A percentile compares a stretch with the other conserved stretches of the same genome.
Evolutionary conservation across 306 rosid genomes (phyloP).

Genomic region (Notholithocarpus densiflorus): DNA sequence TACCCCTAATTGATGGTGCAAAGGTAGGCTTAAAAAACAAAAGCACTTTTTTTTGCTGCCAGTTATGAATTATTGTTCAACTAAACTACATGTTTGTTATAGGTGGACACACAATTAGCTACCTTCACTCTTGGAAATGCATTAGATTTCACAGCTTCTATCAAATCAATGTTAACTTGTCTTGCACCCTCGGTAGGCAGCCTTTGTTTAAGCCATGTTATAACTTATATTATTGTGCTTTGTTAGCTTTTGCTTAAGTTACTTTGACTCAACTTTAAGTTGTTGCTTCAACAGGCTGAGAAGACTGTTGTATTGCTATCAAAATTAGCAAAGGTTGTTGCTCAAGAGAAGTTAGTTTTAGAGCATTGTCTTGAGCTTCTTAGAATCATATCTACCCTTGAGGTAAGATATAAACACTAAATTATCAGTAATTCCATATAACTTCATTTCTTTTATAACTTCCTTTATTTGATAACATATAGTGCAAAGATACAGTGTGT

Average conservation of each 20-base stretch:
- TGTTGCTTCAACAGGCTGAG: conserved; percentile 43
- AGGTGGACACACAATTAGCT: conserved; percentile 46
- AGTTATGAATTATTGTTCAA: background rate
- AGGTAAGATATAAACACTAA: conserved; percentile 39
- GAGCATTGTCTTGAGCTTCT: conserved; percentile 58
- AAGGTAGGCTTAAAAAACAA: conserved; percentile 33
- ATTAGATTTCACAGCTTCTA: conserved; percentile 42
- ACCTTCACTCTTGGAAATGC: conserved; percentile 42
- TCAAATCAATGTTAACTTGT: conserved; percentile 38
- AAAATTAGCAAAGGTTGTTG: conserved; percentile 58
- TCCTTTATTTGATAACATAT: too few relatives aligned
- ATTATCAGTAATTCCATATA: background rate
- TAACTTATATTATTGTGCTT: background rate
- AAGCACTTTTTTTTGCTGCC: background rate
- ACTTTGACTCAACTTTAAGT: conserved; percentile 2
- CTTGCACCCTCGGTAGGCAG: conserved; percentile 41
- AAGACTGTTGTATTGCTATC: conserved; percentile 45
- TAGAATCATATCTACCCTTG: conserved; percentile 37
- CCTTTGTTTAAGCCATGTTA: background rate
- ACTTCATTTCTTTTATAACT: background rate
- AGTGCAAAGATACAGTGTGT: too few relatives aligned
- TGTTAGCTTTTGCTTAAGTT: background rate
- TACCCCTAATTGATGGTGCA: conserved; percentile 72
- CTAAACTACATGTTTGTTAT: background rate
- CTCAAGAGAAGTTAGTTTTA: conserved; percentile 59